Conservation (phyloP, 176 grass and related monocot genomes). For the Pharus latifolius region DNA sequence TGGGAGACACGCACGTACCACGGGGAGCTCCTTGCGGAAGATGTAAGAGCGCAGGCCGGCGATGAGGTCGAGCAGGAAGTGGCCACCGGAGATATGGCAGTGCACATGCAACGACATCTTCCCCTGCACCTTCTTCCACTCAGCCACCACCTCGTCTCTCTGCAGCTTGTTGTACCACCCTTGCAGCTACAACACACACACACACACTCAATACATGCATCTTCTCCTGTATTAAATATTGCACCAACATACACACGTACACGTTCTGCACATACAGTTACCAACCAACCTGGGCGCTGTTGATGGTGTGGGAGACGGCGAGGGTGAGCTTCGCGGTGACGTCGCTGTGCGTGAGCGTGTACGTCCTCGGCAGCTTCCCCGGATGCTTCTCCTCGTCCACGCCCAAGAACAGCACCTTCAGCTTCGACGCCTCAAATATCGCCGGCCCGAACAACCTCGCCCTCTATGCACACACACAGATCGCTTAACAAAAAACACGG, state of each 20-base stretch:
- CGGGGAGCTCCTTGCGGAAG: slow-evolving; percentile 86
- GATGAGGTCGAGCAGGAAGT: slow-evolving; percentile 91
- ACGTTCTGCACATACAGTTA: neutral
- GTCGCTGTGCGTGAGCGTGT: slow-evolving; percentile 99
- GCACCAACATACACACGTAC: no score
- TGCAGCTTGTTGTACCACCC: slow-evolving; percentile 93
- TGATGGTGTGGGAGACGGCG: slow-evolving; percentile 70
- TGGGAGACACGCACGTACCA: slow-evolving; percentile 40
- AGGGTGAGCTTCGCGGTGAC: slow-evolving; percentile 79
- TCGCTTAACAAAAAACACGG: no score
- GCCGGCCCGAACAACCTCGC: slow-evolving; percentile 87
- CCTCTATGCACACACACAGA: neutral
- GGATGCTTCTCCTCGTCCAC: slow-evolving; percentile 50
- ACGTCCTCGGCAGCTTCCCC: slow-evolving; percentile 54
- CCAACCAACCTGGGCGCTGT: slow-evolving; percentile 67
- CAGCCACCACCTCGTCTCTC: slow-evolving; percentile 94
- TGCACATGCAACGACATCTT: slow-evolving; percentile 95
- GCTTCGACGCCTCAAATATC: slow-evolving; percentile 94
- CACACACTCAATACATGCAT: no score
- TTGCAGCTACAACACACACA: slow-evolving; percentile 75
- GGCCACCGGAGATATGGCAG: slow-evolving; percentile 98
- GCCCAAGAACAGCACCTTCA: slow-evolving; percentile 87
- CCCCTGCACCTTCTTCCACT: slow-evolving; percentile 82
- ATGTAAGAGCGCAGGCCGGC: slow-evolving; percentile 88
- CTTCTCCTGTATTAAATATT: no score